Conservation (phyloP, 2,329 filamentous ascomycete species). For the Lizonia empirigonia region DNA sequence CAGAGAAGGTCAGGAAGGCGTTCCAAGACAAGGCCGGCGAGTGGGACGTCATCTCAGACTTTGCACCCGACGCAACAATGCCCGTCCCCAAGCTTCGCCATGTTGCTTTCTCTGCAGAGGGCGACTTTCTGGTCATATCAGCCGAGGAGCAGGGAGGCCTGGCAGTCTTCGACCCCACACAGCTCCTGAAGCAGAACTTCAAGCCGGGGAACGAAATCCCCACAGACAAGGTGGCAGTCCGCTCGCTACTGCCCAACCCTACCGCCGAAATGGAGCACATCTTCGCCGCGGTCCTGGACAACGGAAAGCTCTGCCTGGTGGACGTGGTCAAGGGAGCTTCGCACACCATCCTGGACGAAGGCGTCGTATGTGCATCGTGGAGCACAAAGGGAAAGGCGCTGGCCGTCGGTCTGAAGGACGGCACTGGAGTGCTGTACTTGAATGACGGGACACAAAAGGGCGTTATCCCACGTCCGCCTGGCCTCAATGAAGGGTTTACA, state of each 20-base stretch:
- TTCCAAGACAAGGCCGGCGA: conserved; percentile 64
- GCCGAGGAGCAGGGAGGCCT: conserved; percentile 82
- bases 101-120: conserved; percentile 87
- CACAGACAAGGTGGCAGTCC: conserved; percentile 75
- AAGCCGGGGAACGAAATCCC: conserved; percentile 75
- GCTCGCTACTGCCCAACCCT: conserved; percentile 80
- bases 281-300: conserved; percentile 78
- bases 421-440: conserved; percentile 81
- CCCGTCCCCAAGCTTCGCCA: conserved; percentile 81
- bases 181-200: conserved; percentile 65
- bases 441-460: conserved; percentile 78
- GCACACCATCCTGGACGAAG: conserved; percentile 66
- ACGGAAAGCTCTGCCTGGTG: conserved; percentile 82
- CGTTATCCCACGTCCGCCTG: conserved; percentile 77
- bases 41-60: conserved; percentile 69
- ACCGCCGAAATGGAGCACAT: conserved; percentile 72
- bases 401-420: conserved; percentile 82
- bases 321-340: conserved; percentile 69
- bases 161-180: conserved; percentile 75
- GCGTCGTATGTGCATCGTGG: conserved; percentile 87
- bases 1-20: conserved; percentile 76
- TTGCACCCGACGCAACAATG: conserved; percentile 75
- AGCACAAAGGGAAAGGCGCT: conserved; percentile 93
- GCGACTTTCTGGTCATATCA: conserved; percentile 80
- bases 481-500: conserved; percentile 66